Percentiles rank a stretch among this genome's conserved stretches.
Evolutionary conservation across 2,329 filamentous ascomycete genomes (phyloP).

Genomic region (Monosporascus sp.): DNA sequence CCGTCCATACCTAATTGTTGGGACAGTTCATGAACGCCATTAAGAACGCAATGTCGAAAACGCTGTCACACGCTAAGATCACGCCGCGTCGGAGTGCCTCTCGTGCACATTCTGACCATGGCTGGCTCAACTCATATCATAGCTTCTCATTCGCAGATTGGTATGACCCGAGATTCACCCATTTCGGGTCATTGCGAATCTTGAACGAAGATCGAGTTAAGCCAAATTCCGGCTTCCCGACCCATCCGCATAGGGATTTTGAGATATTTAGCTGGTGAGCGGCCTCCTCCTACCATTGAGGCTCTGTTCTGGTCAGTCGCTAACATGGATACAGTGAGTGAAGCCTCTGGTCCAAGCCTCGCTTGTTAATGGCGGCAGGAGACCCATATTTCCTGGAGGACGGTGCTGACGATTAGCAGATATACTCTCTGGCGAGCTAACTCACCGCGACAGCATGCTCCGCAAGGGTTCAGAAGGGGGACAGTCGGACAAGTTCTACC

Average conservation of each 20-base stretch:
- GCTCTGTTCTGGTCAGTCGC: neutral
- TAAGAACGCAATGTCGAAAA: slow-evolving; percentile 55
- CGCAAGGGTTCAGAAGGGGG: slow-evolving; percentile 59
- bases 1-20: too few species aligned
- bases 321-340: neutral
- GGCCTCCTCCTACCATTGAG: neutral
- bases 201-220: slow-evolving; percentile 85
- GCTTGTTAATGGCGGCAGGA: neutral
- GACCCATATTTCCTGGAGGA: neutral
- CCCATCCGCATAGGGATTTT: slow-evolving; percentile 79
- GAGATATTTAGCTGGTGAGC: slow-evolving; percentile 69
- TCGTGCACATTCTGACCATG: slow-evolving; percentile 74
- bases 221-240: slow-evolving; percentile 71
- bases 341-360: neutral
- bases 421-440: slow-evolving; percentile 78
- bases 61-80: slow-evolving; percentile 65
- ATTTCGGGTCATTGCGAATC: slow-evolving; percentile 73
- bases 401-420: slow-evolving; percentile 29
- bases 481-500: slow-evolving; percentile 59
- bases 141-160: slow-evolving; percentile 76
- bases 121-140: slow-evolving; percentile 85
- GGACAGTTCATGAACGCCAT: slow-evolving; percentile 27
- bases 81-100: slow-evolving; percentile 65
- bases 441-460: slow-evolving; percentile 82
- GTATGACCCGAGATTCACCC: slow-evolving; percentile 61